Evolutionary conservation across 306 rosid species (phyloP).

Genomic region (Quercus mongolica): DNA sequence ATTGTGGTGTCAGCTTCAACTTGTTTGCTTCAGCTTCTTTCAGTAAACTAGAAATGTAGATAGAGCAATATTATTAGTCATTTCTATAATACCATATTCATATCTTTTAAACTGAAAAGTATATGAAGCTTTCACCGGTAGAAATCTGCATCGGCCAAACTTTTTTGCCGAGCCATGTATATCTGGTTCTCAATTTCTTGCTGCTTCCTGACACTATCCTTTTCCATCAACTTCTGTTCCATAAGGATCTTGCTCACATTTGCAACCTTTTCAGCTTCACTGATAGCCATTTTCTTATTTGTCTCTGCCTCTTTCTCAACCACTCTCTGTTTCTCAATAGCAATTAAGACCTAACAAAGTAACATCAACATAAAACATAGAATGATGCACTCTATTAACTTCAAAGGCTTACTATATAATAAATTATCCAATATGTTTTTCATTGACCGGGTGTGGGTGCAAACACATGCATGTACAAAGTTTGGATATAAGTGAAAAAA

Average conservation of each 20-base stretch:
- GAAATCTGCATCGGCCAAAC: constrained; percentile 88
- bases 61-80: constrained; percentile 5
- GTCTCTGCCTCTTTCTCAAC: constrained; percentile 90
- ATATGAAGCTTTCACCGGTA: constrained; percentile 53
- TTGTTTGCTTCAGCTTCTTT: constrained; percentile 92
- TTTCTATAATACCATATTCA: not conserved
- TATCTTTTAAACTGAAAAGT: not conserved
- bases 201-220: too few relatives aligned
- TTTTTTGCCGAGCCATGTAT: too few relatives aligned
- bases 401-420: not conserved
- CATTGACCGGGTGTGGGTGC: not conserved
- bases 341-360: constrained; percentile 50
- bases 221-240: too few relatives aligned
- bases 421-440: not conserved
- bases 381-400: not conserved
- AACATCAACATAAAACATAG: not conserved
- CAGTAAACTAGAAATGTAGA: constrained; percentile 41
- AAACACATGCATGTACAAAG: too few relatives aligned
- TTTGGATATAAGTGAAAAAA: too few relatives aligned
- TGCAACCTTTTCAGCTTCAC: too few relatives aligned
- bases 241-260: too few relatives aligned
- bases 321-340: constrained; percentile 73
- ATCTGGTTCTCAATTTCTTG: too few relatives aligned
- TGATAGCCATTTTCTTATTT: constrained; percentile 80
- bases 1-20: constrained; percentile 90